Percentiles rank a stretch among this genome's conserved stretches.
Evolutionary conservation across 805 yeast genomes (phyloP).

Genomic region (Teunomyces stri): DNA sequence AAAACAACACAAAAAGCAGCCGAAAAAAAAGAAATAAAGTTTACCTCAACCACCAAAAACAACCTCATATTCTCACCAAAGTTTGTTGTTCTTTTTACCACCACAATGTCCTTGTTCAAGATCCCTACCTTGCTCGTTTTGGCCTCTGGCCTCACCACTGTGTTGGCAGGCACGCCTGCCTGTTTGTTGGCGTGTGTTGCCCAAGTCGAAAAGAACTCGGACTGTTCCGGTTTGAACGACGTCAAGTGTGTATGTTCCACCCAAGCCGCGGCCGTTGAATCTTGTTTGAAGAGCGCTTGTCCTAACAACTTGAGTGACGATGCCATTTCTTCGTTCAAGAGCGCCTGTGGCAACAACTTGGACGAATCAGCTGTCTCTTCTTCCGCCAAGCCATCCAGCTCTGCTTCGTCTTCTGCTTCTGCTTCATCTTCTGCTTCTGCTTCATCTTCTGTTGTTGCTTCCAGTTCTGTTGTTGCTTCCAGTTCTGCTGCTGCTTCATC

Average conservation of each 20-base stretch:
- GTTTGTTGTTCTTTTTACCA: constrained; percentile 8
- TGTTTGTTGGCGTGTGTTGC: constrained; percentile 88
- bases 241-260: constrained; percentile 66
- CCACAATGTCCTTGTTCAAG: constrained; percentile 14
- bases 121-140: constrained; percentile 29
- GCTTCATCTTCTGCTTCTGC: constrained; percentile 3
- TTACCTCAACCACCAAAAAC: neutral
- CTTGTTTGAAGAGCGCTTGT: constrained; percentile 68
- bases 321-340: constrained; percentile 60
- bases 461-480: constrained; percentile 3
- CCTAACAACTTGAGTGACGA: constrained; percentile 57
- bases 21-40: constrained; percentile 1
- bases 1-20: neutral
- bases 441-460: neutral
- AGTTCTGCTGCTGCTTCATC: constrained; percentile 6
- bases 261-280: constrained; percentile 50
- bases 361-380: constrained; percentile 22
- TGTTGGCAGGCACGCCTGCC: constrained; percentile 77
- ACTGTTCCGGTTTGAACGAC: constrained; percentile 61
- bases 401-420: constrained; percentile 3
- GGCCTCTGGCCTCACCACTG: constrained; percentile 40
- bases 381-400: constrained; percentile 1
- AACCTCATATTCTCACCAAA: constrained; percentile 3
- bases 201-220: constrained; percentile 55
- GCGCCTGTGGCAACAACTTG: constrained; percentile 46